phyloP scores from a whole-genome alignment of 176 grass and related monocot genomes.

The Triticum dicoccoides region DNA sequence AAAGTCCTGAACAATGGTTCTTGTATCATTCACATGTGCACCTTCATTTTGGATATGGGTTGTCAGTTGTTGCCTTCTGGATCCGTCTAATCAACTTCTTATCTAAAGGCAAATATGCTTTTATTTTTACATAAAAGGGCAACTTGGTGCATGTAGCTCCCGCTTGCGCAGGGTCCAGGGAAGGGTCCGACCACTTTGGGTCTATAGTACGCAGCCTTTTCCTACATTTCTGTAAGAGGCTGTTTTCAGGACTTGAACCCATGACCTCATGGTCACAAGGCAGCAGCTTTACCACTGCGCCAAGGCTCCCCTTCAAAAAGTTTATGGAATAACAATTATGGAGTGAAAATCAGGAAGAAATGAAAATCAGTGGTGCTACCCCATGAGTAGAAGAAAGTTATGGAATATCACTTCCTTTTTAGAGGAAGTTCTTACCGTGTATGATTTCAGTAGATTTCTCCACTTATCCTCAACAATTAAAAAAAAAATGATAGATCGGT shows the following conservation, averaged over 20 bases:
- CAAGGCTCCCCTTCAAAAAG: too few species aligned
- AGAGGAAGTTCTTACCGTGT: background rate
- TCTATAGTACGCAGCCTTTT: too few species aligned
- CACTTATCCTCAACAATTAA: background rate
- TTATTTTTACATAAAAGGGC: background rate
- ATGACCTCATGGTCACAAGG: too few species aligned
- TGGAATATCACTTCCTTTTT: background rate
- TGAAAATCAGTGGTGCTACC: background rate
- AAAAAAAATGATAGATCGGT: background rate
- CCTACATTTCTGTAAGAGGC: too few species aligned
- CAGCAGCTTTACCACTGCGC: too few species aligned
- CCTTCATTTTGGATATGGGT: background rate
- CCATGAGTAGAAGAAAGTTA: background rate
- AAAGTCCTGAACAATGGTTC: background rate
- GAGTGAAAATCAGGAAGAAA: background rate
- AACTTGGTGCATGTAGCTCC: too few species aligned
- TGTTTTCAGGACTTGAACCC: too few species aligned
- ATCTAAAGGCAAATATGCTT: background rate
- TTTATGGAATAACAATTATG: too few species aligned
- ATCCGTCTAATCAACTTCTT: background rate
- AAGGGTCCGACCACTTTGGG: too few species aligned
- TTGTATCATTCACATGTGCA: background rate
- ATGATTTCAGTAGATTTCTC: background rate
- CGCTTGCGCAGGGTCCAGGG: too few species aligned
- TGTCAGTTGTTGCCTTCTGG: too few species aligned